Conservation (phyloP, 1,284 basidiomycete genomes). For the Irpex lacteus region DNA sequence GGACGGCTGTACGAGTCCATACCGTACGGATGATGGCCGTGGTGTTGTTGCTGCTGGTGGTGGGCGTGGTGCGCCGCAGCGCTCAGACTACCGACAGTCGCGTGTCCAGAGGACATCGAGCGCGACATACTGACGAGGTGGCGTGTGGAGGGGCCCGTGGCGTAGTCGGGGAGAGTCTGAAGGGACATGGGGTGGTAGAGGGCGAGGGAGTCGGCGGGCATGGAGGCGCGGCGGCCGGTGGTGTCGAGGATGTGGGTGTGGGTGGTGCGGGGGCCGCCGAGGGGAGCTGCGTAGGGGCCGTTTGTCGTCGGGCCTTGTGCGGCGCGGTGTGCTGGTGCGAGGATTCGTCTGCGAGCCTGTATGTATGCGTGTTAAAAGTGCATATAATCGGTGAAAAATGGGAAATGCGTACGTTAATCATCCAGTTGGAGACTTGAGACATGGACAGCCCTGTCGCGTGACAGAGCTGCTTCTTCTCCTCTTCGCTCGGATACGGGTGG, state of each 20-base stretch:
- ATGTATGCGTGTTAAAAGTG: no score
- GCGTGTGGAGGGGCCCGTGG: constrained; percentile 17
- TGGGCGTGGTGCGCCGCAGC: constrained; percentile 10
- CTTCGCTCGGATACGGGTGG: constrained; percentile 88
- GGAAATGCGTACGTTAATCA: constrained; percentile 73
- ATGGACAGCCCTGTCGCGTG: constrained; percentile 83
- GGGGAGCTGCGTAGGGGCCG: constrained; percentile 61
- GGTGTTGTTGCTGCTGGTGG: background rate
- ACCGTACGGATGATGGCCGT: constrained; percentile 17
- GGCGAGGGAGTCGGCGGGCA: constrained; percentile 58
- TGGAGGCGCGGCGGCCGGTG: constrained; percentile 36
- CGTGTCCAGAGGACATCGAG: constrained; percentile 25
- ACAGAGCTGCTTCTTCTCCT: constrained; percentile 88
- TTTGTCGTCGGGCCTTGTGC: constrained; percentile 73
- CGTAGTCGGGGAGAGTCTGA: constrained; percentile 40
- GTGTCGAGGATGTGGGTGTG: constrained; percentile 30
- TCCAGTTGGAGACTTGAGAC: constrained; percentile 89
- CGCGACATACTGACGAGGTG: constrained; percentile 31
- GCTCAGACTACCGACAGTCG: constrained; percentile 23
- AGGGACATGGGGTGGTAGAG: constrained; percentile 74
- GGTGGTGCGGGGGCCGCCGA: constrained; percentile 38
- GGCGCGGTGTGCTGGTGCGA: constrained; percentile 74
- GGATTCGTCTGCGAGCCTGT: constrained; percentile 76
- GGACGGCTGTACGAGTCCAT: constrained; percentile 20
- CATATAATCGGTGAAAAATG: constrained; percentile 17